Base-by-base conservation (phyloP, 2,329 filamentous ascomycete species). In the Exophiala lecanii-corni region DNA sequence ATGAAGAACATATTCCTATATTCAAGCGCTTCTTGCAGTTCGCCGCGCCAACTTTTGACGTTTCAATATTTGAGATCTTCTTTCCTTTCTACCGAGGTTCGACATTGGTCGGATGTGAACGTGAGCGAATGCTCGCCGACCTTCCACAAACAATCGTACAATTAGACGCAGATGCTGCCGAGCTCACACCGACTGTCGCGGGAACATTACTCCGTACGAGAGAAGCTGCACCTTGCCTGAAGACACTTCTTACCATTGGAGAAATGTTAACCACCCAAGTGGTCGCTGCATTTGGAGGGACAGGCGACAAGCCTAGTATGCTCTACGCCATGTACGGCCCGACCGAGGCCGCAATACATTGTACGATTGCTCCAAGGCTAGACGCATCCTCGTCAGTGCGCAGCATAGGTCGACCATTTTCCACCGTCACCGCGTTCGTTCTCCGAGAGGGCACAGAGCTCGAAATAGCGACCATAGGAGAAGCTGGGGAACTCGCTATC, bases 251-350 rank as follows among this genome's bases (percentile, higher is more conserved):
- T 17, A 95, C 89, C 0, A 95, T 95, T 54, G 89, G 89, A 4
- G 89, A 96, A 63, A 95, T 94, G 89, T 75, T 96, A 25, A 94
- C 85, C 3, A 71, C 75, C 31, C 76, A 79, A 6, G 82, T 96
- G 2, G 73, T 95, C 16, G 68, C 78, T 25, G 87, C 94, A 58
- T 96, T 92, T 69, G 88, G 87, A 4, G 78, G 78, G 2, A 67
- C 70, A 7, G 57, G 62, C 0, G 59, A 58, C 1, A 65, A 64
- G 5, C 60, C 69, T 2, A 82, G 84, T 53, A 81, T 94, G 32
- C 71, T 96, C 1, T 89, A 87, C 76, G 89, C 82, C 23, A 94
- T 95, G 88, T 96, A 96, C 59, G 89, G 89, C 0, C 89, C 89
- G 1, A 96, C 89, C 0, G 89, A 96, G 66, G 87, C 87, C 5